These are phyloP conservation scores for Ascosphaera pollenicola DNA, from an alignment of 2,329 filamentous ascomycete genomes.

Conservation along the genomic window DNA sequence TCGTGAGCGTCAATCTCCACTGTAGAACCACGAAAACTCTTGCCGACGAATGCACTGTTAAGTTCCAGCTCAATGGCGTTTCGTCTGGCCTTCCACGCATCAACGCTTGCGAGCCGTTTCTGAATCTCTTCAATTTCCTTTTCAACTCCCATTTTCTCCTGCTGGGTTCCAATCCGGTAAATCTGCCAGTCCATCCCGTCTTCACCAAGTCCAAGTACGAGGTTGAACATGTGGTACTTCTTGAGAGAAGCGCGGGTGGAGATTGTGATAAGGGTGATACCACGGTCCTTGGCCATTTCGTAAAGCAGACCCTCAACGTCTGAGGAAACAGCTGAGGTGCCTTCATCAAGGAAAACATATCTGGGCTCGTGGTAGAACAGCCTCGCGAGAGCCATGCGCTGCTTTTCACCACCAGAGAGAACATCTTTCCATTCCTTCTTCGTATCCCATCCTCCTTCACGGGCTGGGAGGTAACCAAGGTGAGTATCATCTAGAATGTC, in stretches of 20 bases:
- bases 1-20: slow-evolving; percentile 2
- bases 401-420: slow-evolving; percentile 91
- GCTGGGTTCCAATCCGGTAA: slow-evolving; percentile 78
- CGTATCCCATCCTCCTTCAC: slow-evolving; percentile 92
- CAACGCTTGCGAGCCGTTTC: slow-evolving; percentile 58
- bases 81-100: slow-evolving; percentile 57
- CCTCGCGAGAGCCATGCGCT: slow-evolving; percentile 76
- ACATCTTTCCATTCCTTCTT: slow-evolving; percentile 98
- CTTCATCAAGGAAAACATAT: slow-evolving; percentile 90
- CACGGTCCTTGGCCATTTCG: slow-evolving; percentile 75
- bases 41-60: slow-evolving; percentile 36
- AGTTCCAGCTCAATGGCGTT: slow-evolving; percentile 70
- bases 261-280: slow-evolving; percentile 90
- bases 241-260: slow-evolving; percentile 87
- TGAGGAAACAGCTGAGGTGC: slow-evolving; percentile 77
- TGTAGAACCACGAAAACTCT: slow-evolving; percentile 5
- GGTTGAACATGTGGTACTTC: slow-evolving; percentile 83
- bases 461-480: slow-evolving; percentile 70
- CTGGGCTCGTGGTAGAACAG: slow-evolving; percentile 85
- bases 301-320: slow-evolving; percentile 91
- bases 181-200: slow-evolving; percentile 78
- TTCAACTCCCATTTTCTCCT: slow-evolving; percentile 83
- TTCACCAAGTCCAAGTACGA: slow-evolving; percentile 61
- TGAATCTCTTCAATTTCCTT: slow-evolving; percentile 70
- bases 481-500: slow-evolving; percentile 60